These are phyloP conservation scores for Ustulina deusta DNA, from an alignment of 2,329 filamentous ascomycete species.

Conservation along the genomic window DNA sequence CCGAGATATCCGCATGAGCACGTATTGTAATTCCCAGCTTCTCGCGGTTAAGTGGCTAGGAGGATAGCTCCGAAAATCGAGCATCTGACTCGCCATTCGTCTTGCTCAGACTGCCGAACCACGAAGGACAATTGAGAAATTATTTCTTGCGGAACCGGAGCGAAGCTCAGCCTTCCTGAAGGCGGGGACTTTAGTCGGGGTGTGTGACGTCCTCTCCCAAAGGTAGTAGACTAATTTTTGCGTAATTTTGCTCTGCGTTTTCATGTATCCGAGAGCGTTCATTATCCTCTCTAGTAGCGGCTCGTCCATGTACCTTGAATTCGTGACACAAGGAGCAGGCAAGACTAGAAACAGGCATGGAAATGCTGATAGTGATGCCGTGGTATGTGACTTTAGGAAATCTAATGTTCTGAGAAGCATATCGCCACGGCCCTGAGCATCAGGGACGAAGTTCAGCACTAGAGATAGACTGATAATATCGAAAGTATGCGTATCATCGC, in stretches of 20 bases:
- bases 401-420: constrained; percentile 84
- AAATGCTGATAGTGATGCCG: constrained; percentile 56
- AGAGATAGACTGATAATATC: constrained; percentile 92
- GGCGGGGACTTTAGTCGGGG: constrained; percentile 43
- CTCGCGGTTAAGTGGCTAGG: constrained; percentile 4
- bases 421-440: constrained; percentile 77
- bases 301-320: constrained; percentile 90
- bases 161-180: constrained; percentile 83
- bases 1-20: constrained; percentile 17
- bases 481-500: constrained; percentile 72
- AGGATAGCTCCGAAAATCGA: constrained; percentile 4
- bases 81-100: constrained; percentile 30
- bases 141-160: constrained; percentile 82
- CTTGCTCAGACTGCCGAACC: constrained; percentile 32
- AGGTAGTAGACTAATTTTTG: constrained; percentile 89
- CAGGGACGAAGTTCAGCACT: constrained; percentile 93
- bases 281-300: constrained; percentile 77
- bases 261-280: constrained; percentile 77
- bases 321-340: constrained; percentile 86
- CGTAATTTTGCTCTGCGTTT: constrained; percentile 76
- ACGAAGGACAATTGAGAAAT: constrained; percentile 83
- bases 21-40: neutral
- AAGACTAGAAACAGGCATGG: constrained; percentile 89
- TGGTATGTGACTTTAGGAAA: constrained; percentile 68
- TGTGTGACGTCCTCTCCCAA: constrained; percentile 68